phyloP scores from a whole-genome alignment of 352 stramenopile genomes.

The Ophiocytium majus region DNA sequence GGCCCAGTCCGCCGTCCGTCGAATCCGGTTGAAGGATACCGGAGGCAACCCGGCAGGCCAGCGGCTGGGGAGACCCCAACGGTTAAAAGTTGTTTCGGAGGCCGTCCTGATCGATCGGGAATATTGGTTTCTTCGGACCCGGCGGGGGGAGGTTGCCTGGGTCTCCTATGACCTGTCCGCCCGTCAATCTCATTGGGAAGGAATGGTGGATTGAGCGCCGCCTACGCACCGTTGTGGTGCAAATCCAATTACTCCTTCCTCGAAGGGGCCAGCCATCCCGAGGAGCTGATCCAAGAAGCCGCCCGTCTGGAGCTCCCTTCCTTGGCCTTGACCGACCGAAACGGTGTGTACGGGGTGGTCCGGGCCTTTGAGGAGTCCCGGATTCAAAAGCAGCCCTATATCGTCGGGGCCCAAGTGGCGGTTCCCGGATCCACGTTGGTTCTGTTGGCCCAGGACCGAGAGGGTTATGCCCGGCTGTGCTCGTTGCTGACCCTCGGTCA shows the following conservation, averaged over 20 bases:
- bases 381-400: background rate
- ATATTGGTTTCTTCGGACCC: too few relatives aligned
- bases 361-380: background rate
- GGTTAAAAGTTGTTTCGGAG: too few relatives aligned
- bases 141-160: too few relatives aligned
- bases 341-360: background rate
- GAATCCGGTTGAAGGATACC: too few relatives aligned
- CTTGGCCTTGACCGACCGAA: background rate
- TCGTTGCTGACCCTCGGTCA: background rate
- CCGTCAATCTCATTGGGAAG: too few relatives aligned
- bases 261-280: background rate
- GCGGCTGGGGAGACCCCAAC: too few relatives aligned
- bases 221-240: background rate
- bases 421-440: background rate
- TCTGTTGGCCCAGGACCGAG: background rate
- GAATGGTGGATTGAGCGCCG: too few relatives aligned
- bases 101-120: too few relatives aligned
- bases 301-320: background rate
- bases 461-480: background rate
- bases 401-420: background rate
- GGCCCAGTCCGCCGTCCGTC: too few relatives aligned
- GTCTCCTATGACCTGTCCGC: too few relatives aligned
- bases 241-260: conserved; percentile 2
- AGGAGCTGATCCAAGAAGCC: background rate
- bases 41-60: too few relatives aligned